Percentiles rank a stretch among this genome's conserved stretches.
phyloP scores from a whole-genome alignment of 306 rosid species.

The Quercus mongolica region DNA sequence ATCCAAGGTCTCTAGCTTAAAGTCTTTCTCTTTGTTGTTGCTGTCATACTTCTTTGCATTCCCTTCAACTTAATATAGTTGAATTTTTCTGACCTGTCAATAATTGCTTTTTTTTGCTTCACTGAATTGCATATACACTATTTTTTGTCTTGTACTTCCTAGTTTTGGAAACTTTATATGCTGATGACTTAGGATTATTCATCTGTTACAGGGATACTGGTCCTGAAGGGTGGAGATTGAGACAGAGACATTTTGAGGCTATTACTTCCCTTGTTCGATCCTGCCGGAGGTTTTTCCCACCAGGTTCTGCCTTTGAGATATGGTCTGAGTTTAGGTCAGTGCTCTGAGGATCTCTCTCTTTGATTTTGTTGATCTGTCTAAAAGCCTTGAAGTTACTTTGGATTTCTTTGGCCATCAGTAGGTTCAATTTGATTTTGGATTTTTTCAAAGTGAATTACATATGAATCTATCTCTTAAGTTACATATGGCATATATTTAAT shows the following conservation, averaged over 20 bases:
- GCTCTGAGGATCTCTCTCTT: slow-evolving; percentile 27
- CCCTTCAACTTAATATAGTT: slow-evolving; percentile 1
- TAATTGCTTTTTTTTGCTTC: slow-evolving; percentile 11
- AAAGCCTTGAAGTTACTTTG: background rate
- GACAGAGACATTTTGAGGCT: slow-evolving; percentile 85
- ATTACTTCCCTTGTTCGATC: slow-evolving; percentile 94
- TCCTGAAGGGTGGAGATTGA: slow-evolving; percentile 98
- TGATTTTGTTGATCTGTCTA: background rate
- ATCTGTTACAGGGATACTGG: slow-evolving; percentile 76
- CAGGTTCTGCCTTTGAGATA: slow-evolving; percentile 91
- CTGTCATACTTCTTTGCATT: slow-evolving; percentile 8
- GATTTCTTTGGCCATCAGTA: slow-evolving; percentile 11
- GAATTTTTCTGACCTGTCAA: background rate
- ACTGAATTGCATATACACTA: background rate
- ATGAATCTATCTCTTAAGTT: slow-evolving; percentile 19
- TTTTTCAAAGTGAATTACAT: slow-evolving; percentile 14
- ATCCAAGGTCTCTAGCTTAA: slow-evolving; percentile 5
- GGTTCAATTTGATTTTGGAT: slow-evolving; percentile 16
- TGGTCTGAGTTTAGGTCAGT: slow-evolving; percentile 96
- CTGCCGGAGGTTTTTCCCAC: slow-evolving; percentile 89
- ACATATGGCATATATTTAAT: slow-evolving; percentile 9
- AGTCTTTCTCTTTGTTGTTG: slow-evolving; percentile 8
- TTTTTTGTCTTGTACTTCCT: slow-evolving; percentile 8
- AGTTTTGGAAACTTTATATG: slow-evolving; percentile 7
- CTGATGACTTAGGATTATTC: slow-evolving; percentile 26